A percentile compares a stretch with the other conserved stretches of the same genome.
Evolutionary conservation across 768 basidiomycete genomes (phyloP).

Genomic region (Suillus paluster): DNA sequence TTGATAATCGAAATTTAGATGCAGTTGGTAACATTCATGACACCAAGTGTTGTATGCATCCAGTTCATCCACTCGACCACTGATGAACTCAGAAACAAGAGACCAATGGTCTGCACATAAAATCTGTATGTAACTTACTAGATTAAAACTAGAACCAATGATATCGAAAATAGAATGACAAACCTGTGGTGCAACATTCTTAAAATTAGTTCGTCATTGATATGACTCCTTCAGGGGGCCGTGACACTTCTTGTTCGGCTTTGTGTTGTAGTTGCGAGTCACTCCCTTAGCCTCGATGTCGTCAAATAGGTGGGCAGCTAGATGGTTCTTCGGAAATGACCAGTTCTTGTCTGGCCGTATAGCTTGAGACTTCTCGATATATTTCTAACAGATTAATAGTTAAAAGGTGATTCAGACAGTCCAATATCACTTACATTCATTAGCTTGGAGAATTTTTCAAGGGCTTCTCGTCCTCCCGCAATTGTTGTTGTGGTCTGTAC

Average conservation of each 20-base stretch:
- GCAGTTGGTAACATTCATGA: too few species aligned
- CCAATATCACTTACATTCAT: slow-evolving; percentile 22
- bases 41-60: slow-evolving; percentile 24
- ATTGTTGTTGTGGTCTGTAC: slow-evolving; percentile 36
- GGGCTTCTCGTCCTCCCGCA: slow-evolving; percentile 18
- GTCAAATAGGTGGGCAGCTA: slow-evolving; percentile 34
- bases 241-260: slow-evolving; percentile 35
- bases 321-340: slow-evolving; percentile 39
- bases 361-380: not conserved
- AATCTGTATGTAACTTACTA: slow-evolving; percentile 5
- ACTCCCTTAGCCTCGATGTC: slow-evolving; percentile 38
- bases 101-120: slow-evolving; percentile 7
- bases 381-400: slow-evolving; percentile 5
- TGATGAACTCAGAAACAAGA: slow-evolving; percentile 12
- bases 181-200: slow-evolving; percentile 39
- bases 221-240: slow-evolving; percentile 16
- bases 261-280: slow-evolving; percentile 35
- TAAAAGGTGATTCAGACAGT: not conserved
- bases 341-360: slow-evolving; percentile 24
- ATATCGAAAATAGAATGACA: slow-evolving; percentile 14
- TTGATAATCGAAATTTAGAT: too few species aligned
- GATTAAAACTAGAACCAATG: not conserved
- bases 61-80: slow-evolving; percentile 1
- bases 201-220: slow-evolving; percentile 36
- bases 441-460: slow-evolving; percentile 20